Percentiles rank a stretch among this genome's conserved stretches.
phyloP scores from a whole-genome alignment of 2,329 filamentous ascomycete genomes.

The Stagonosporopsis tanaceti region DNA sequence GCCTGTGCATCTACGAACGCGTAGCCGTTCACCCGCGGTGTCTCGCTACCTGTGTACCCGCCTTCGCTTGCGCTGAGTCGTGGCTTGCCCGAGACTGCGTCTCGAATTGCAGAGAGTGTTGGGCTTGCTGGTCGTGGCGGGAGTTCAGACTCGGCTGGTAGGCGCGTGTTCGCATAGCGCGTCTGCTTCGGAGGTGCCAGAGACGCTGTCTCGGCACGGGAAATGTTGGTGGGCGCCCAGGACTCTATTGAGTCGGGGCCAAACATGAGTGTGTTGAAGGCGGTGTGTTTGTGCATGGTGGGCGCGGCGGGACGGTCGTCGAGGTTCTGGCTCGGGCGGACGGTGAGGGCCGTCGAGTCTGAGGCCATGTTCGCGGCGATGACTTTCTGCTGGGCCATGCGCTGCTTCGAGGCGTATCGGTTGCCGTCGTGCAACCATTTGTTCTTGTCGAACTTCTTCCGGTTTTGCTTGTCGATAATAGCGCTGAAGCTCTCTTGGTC shows the following conservation, averaged over 20 bases:
- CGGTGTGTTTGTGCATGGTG: slow-evolving; percentile 73
- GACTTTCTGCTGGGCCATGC: slow-evolving; percentile 74
- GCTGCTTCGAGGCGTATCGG: slow-evolving; percentile 73
- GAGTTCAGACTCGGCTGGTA: slow-evolving; percentile 60
- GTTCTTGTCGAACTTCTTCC: slow-evolving; percentile 82
- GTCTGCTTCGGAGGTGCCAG: slow-evolving; percentile 79
- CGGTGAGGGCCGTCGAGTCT: slow-evolving; percentile 42
- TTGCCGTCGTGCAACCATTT: slow-evolving; percentile 90
- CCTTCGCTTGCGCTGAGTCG: slow-evolving; percentile 69
- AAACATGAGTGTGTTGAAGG: slow-evolving; percentile 91
- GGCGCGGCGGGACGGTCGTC: slow-evolving; percentile 78
- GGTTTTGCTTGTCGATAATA: slow-evolving; percentile 88
- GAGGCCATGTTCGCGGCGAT: slow-evolving; percentile 63
- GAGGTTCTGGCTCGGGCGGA: slow-evolving; percentile 65
- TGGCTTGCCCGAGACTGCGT: slow-evolving; percentile 80
- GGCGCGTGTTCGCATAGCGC: slow-evolving; percentile 81
- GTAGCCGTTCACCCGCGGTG: slow-evolving; percentile 91
- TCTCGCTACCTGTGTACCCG: slow-evolving; percentile 73
- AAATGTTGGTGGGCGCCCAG: slow-evolving; percentile 65
- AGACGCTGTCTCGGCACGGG: slow-evolving; percentile 74
- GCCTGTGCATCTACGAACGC: slow-evolving; percentile 94
- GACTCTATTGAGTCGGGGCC: slow-evolving; percentile 69
- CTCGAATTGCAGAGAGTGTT: slow-evolving; percentile 80
- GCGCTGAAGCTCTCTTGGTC: slow-evolving; percentile 98
- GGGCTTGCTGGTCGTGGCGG: slow-evolving; percentile 74